Base-by-base conservation (phyloP, 805 yeast species). In the Candida coleopterorum region DNA sequence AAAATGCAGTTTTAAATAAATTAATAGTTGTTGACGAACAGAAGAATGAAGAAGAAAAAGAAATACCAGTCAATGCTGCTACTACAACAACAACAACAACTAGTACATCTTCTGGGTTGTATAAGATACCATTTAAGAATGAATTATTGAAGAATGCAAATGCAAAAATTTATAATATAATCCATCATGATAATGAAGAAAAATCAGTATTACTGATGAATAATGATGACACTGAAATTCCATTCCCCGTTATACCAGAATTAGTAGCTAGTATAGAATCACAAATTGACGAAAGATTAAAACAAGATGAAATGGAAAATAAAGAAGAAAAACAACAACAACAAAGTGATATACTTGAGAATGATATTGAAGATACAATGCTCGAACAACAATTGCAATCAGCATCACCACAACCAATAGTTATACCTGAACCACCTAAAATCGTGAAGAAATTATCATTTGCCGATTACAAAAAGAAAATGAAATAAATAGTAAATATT, bases 401-500 rank as follows among this genome's bases (percentile, higher is more conserved):
- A n/a, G n/a, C n/a, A n/a, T n/a, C n/a, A n/a, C n/a, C n/a, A n/a
- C n/a, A n/a, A n/a, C n/a, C n/a, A n/a, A n/a, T n/a, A n/a, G 8
- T 6, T 3, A 42, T 23, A 22, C 24, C 30, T 6, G 25, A 25
- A 9, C 35, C 34, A 12, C 42, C 44, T 11, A 44, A 34, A 17
- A 41, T 41, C 11, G 52, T 46, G 8, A 55, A 55, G 63, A 82
- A 81, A 56, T 64, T 82, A 46, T 79, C 85, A 32, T 76, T 82
- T 53, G 88, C 88, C 1, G 90, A 82, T 49, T 82, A 82, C 55
- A 79, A 78, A 56, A 81, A 75, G 65, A 75, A 75, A 50, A 62
- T 61, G 69, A 40, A 32, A 41, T 37, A 30, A 20, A 21, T 10
- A 28, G 4, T 6, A 9, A 20, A 15, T 20, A 15, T 18, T 29